Base-by-base conservation (phyloP, 139 green algal species). In the Coelastrella sp. region DNA sequence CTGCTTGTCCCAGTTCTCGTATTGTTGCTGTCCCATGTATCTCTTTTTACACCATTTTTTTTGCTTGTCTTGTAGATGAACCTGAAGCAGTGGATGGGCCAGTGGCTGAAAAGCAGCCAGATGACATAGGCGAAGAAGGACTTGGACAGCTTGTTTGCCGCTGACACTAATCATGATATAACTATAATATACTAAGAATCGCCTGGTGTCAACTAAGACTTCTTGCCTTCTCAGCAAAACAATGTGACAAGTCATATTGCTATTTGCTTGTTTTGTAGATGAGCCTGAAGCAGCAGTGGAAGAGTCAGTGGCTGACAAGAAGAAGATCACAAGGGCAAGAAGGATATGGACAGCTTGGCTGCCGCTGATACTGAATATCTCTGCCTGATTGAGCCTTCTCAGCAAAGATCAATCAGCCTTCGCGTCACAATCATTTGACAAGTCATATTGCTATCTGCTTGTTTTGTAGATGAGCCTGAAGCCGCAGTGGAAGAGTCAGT, bases 311-410 rank as follows among this genome's bases (percentile, higher is more conserved):
- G 60, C 47, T 16, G 68, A 65, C 22, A 92, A 91, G 80, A 93
- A 93, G 87, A 94, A 95, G 80, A 88, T 64, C 93, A 94, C 61
- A 94, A 95, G 75, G 76, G 76, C 74, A 85, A 64, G 64, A 84
- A 80, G 74, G 88, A 93, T 73, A 68, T 93, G 23, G 89, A 80
- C 64, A 89, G 78, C 88, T 79, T 93, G 58, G 92, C 93, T 86
- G 92, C 73, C 10, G 92, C 92, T 0, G n/a, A n/a, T n/a, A n/a
- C n/a, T n/a, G n/a, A n/a, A n/a, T n/a, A n/a, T n/a, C n/a, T n/a
- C n/a, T n/a, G n/a, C n/a, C n/a, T n/a, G n/a, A n/a, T n/a, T n/a
- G n/a, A n/a, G n/a, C n/a, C n/a, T n/a, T n/a, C 78, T 94, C 57
- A 83, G 64, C 14, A 16, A 82, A 74, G 92, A 91, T 23, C 89